phyloP scores from a whole-genome alignment of 768 basidiomycete genomes.

The Omphalotus guepiniiformis region DNA sequence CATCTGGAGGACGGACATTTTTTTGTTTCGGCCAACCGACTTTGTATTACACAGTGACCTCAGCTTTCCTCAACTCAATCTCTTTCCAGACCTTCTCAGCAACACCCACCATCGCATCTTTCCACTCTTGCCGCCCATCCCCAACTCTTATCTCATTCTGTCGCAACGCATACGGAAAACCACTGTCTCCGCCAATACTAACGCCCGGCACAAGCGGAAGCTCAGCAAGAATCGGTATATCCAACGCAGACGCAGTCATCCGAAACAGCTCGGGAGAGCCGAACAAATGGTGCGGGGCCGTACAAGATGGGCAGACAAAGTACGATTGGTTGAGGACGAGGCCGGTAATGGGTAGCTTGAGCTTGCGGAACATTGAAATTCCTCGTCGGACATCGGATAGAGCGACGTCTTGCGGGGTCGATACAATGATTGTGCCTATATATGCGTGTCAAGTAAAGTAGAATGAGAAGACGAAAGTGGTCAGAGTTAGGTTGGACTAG shows the following conservation, averaged over 20 bases:
- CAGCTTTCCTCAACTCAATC: too few species aligned
- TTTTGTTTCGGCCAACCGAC: too few species aligned
- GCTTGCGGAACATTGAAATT: slow-evolving; percentile 87
- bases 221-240: slow-evolving; percentile 64
- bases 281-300: slow-evolving; percentile 58
- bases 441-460: background rate
- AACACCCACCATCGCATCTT: slow-evolving; percentile 10
- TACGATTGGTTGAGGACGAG: slow-evolving; percentile 85
- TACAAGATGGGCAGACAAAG: slow-evolving; percentile 75
- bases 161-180: slow-evolving; percentile 50
- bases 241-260: slow-evolving; percentile 50
- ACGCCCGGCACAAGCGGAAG: slow-evolving; percentile 77
- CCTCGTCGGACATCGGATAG: slow-evolving; percentile 90
- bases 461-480: background rate
- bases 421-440: slow-evolving; percentile 87
- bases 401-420: slow-evolving; percentile 94
- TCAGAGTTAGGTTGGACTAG: slow-evolving; percentile 10
- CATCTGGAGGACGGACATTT: too few species aligned
- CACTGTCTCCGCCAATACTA: slow-evolving; percentile 67
- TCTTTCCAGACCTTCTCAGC: slow-evolving; percentile 2
- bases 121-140: slow-evolving; percentile 8
- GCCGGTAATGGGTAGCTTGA: slow-evolving; percentile 84
- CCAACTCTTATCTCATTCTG: slow-evolving; percentile 16
- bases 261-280: slow-evolving; percentile 66
- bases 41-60: too few species aligned